Conservation (phyloP, 768 basidiomycete species). For the Hericium coralloides region DNA sequence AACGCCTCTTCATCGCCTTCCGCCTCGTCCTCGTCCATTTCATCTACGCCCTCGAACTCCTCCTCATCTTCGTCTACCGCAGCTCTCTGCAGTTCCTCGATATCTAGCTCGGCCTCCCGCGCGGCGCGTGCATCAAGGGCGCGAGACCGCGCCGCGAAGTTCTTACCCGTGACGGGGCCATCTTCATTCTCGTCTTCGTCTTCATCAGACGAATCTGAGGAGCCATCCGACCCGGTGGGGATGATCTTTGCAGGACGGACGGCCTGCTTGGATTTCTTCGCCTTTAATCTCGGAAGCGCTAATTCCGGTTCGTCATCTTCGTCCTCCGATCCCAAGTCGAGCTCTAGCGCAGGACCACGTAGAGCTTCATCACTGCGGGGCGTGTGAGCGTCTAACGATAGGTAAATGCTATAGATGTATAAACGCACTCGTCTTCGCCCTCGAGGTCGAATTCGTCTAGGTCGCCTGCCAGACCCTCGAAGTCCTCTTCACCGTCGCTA, state of each 20-base stretch:
- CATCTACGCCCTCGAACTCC: conserved; percentile 36
- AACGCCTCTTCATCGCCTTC: conserved; percentile 34
- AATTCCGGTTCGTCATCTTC: conserved; percentile 34
- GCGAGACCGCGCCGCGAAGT: conserved; percentile 75
- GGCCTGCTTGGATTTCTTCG: conserved; percentile 45
- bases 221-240: conserved; percentile 41
- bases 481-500: conserved; percentile 33
- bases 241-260: conserved; percentile 40
- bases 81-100: conserved; percentile 53
- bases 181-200: conserved; percentile 39
- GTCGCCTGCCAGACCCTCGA: conserved; percentile 30
- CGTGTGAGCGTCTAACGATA: background rate
- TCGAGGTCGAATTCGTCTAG: conserved; percentile 44
- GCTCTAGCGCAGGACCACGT: conserved; percentile 43
- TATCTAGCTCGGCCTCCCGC: conserved; percentile 61
- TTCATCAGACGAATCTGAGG: conserved; percentile 29
- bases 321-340: conserved; percentile 57
- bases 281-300: conserved; percentile 19
- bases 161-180: conserved; percentile 58
- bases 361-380: conserved; percentile 41
- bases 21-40: conserved; percentile 28
- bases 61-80: conserved; percentile 41
- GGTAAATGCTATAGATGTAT: background rate
- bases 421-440: conserved; percentile 31
- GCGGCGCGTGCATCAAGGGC: conserved; percentile 63